These are phyloP conservation scores for Sequoia sempervirens DNA, from an alignment of 75 land plant species.

Conservation along the genomic window DNA sequence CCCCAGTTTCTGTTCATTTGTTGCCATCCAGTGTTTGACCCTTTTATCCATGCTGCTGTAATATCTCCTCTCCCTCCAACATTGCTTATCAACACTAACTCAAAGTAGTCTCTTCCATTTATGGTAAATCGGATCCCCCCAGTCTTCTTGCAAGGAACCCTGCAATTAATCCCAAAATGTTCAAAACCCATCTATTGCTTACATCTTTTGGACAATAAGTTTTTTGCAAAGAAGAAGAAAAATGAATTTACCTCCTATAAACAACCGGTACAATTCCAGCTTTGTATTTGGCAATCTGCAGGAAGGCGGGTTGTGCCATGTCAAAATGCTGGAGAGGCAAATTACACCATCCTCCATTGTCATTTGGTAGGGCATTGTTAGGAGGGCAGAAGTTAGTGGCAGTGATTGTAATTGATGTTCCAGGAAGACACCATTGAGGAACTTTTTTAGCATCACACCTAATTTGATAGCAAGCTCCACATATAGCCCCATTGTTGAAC, in stretches of 20 bases:
- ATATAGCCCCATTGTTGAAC: conserved; percentile 24
- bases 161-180: background rate
- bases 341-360: conserved; percentile 19
- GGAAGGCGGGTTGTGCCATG: conserved; percentile 17
- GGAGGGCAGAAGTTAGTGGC: conserved; percentile 27
- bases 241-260: conserved; percentile 6
- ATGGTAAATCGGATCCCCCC: conserved; percentile 51
- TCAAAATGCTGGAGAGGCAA: conserved; percentile 16
- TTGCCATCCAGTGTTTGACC: conserved; percentile 21
- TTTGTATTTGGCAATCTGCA: conserved; percentile 12
- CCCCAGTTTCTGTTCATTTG: conserved; percentile 31
- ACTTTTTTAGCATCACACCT: conserved; percentile 13
- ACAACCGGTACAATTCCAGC: conserved; percentile 15
- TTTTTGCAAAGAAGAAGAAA: background rate
- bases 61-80: conserved; percentile 48
- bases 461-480: conserved; percentile 42
- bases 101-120: conserved; percentile 33
- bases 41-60: conserved; percentile 12
- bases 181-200: background rate
- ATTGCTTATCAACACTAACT: conserved; percentile 33
- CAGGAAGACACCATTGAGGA: background rate
- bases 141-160: conserved; percentile 45
- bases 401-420: conserved; percentile 8
- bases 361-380: background rate
- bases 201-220: background rate